These are phyloP conservation scores for Solioccasus polychromus DNA, from an alignment of 768 basidiomycete genomes.

Conservation along the genomic window DNA sequence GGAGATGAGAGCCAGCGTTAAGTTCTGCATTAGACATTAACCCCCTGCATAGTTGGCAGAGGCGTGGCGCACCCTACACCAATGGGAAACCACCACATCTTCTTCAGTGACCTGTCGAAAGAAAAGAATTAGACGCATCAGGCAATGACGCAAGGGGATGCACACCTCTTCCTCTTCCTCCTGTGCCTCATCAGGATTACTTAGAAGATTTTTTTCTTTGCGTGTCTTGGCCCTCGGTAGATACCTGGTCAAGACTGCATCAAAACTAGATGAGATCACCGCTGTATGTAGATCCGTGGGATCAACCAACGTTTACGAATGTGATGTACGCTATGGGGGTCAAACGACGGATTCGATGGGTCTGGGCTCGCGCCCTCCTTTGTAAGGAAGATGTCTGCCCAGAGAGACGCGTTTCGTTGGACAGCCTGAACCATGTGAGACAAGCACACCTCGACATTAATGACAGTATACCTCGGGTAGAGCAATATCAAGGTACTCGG, in stretches of 20 bases:
- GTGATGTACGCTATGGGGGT: slow-evolving; percentile 60
- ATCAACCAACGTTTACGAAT: slow-evolving; percentile 64
- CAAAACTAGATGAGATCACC: slow-evolving; percentile 4
- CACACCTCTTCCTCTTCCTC: slow-evolving; percentile 55
- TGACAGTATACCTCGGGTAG: slow-evolving; percentile 58
- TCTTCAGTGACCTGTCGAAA: slow-evolving; percentile 33
- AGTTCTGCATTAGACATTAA: slow-evolving; percentile 50
- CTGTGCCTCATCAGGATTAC: slow-evolving; percentile 36
- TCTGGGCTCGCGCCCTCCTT: slow-evolving; percentile 65
- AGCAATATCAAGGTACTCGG: slow-evolving; percentile 54
- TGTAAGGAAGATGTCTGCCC: slow-evolving; percentile 78
- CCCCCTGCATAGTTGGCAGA: neutral
- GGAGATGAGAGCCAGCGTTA: slow-evolving; percentile 84
- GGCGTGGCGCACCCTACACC: slow-evolving; percentile 58
- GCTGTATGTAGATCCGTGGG: neutral
- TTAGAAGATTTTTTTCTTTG: slow-evolving; percentile 80
- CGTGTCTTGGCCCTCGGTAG: slow-evolving; percentile 66
- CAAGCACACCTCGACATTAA: neutral
- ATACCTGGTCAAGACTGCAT: slow-evolving; percentile 82
- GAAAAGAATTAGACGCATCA: slow-evolving; percentile 11
- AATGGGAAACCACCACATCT: slow-evolving; percentile 76
- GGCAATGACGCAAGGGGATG: slow-evolving; percentile 7
- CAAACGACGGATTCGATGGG: slow-evolving; percentile 52
- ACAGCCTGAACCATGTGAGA: slow-evolving; percentile 51
- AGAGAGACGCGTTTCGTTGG: slow-evolving; percentile 74